A percentile compares a stretch with the other conserved stretches of the same genome.
Conservation (phyloP, 805 yeast genomes). For the Candida chilensis region DNA sequence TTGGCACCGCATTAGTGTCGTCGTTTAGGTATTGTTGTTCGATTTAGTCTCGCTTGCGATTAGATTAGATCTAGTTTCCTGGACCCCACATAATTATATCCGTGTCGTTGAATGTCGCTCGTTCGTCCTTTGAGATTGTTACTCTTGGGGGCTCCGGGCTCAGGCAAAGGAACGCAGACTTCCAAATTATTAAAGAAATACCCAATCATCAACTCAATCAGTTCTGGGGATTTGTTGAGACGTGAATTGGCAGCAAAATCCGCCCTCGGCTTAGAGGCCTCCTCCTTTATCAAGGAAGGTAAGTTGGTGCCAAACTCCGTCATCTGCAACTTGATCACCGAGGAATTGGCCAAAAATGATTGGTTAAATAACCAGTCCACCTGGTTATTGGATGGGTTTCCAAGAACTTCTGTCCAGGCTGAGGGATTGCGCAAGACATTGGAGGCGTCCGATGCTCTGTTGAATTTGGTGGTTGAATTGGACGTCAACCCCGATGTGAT, state of each 20-base stretch:
- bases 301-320: slow-evolving; percentile 63
- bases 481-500: slow-evolving; percentile 84
- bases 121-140: slow-evolving; percentile 50
- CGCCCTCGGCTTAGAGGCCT: slow-evolving; percentile 47
- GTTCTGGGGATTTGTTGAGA: slow-evolving; percentile 82
- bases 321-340: slow-evolving; percentile 50
- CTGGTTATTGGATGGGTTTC: slow-evolving; percentile 90
- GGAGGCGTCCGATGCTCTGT: slow-evolving; percentile 19
- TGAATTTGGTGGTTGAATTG: slow-evolving; percentile 78
- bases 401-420: slow-evolving; percentile 76
- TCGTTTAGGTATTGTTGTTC: no score
- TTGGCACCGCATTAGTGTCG: no score
- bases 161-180: slow-evolving; percentile 92
- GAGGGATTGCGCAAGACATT: slow-evolving; percentile 38
- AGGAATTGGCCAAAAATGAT: slow-evolving; percentile 29
- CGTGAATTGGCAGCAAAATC: slow-evolving; percentile 49
- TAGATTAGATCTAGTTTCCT: no score
- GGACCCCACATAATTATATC: background rate
- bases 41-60: no score
- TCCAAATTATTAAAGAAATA: slow-evolving; percentile 47
- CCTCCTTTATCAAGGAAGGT: slow-evolving; percentile 51
- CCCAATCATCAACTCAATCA: slow-evolving; percentile 46
- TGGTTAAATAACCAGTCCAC: slow-evolving; percentile 37
- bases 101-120: slow-evolving; percentile 1
- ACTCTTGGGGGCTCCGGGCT: slow-evolving; percentile 88